Evolutionary conservation across 1,139 yeast species (phyloP).

Genomic region (Taphrina confusa): DNA sequence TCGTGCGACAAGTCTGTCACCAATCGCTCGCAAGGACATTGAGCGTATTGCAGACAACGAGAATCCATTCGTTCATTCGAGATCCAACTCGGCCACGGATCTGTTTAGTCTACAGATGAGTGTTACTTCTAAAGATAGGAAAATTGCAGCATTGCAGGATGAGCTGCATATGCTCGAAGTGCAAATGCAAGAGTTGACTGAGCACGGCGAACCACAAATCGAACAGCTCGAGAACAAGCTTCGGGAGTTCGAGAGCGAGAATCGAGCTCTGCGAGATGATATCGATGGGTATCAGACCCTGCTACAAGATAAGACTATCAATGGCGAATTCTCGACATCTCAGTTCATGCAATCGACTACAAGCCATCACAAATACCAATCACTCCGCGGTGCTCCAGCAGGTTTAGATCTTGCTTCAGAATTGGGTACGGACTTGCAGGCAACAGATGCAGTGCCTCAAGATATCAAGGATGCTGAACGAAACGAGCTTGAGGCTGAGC

Average conservation of each 20-base stretch:
- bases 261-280: constrained; percentile 11
- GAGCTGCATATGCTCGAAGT: neutral
- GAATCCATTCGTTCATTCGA: constrained; percentile 6
- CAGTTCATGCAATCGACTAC: constrained; percentile 25
- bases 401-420: constrained; percentile 21
- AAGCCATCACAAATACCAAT: constrained; percentile 3
- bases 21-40: neutral
- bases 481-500: constrained; percentile 18
- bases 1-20: neutral
- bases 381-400: constrained; percentile 21
- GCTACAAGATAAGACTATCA: constrained; percentile 19
- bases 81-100: constrained; percentile 4
- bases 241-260: constrained; percentile 6
- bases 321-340: constrained; percentile 26
- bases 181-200: constrained; percentile 1
- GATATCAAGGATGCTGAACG: constrained; percentile 16
- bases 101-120: constrained; percentile 19
- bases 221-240: constrained; percentile 2
- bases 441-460: neutral
- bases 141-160: constrained; percentile 3
- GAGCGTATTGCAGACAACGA: neutral
- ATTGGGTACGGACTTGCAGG: neutral
- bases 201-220: constrained; percentile 5
- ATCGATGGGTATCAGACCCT: constrained; percentile 28
- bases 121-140: constrained; percentile 15